These are phyloP conservation scores for Pyrenochaeta sp. DNA, from an alignment of 2,329 filamentous ascomycete genomes.

Conservation along the genomic window DNA sequence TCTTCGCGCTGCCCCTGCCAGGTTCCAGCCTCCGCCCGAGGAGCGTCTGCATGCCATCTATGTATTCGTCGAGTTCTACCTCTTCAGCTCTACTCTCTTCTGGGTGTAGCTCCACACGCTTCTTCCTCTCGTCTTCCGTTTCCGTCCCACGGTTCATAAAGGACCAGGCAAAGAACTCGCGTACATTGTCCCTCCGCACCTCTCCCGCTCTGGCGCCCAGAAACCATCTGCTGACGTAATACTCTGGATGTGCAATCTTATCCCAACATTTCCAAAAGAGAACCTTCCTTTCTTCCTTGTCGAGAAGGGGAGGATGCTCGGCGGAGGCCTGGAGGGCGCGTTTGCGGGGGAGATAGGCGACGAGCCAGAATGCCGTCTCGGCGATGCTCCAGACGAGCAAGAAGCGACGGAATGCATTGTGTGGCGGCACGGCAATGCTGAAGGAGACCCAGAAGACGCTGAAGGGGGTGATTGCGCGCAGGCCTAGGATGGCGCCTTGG, in stretches of 20 bases:
- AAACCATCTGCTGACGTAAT: conserved; percentile 71
- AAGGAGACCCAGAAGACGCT: conserved; percentile 56
- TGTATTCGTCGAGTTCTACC: conserved; percentile 64
- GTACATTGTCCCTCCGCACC: conserved; percentile 71
- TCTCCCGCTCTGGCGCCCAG: conserved; percentile 64
- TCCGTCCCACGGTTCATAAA: conserved; percentile 64
- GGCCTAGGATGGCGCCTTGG: conserved; percentile 55
- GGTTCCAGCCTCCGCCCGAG: conserved; percentile 60
- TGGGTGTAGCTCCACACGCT: conserved; percentile 17
- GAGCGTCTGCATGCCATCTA: conserved; percentile 60
- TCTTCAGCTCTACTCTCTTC: conserved; percentile 45
- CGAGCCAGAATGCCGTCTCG: conserved; percentile 64
- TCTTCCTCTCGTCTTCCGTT: conserved; percentile 31
- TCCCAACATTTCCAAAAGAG: conserved; percentile 66
- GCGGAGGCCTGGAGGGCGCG: conserved; percentile 61
- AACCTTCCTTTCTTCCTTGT: conserved; percentile 57
- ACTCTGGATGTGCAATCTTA: conserved; percentile 62
- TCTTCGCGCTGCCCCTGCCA: conserved; percentile 64
- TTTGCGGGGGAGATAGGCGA: conserved; percentile 62
- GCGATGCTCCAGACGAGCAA: conserved; percentile 56
- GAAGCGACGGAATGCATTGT: conserved; percentile 35
- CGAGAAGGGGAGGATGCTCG: conserved; percentile 57
- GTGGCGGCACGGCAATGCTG: conserved; percentile 43
- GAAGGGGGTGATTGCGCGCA: conserved; percentile 60
- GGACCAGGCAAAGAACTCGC: conserved; percentile 72